phyloP scores from a whole-genome alignment of 2,329 filamentous ascomycete species.

The Aureobasidium melanogenum region DNA sequence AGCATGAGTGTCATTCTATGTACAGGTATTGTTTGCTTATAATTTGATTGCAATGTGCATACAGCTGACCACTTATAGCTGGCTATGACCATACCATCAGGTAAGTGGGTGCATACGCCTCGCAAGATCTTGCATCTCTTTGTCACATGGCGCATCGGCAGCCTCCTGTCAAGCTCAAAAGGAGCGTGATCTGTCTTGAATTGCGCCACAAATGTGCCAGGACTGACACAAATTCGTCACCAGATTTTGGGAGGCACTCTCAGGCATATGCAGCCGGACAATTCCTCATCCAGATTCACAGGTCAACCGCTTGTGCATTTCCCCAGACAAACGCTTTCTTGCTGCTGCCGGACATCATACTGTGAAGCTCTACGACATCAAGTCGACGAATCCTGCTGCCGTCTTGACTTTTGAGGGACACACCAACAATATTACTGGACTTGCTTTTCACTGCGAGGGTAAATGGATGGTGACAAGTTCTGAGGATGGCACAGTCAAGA shows the following conservation, averaged over 20 bases:
- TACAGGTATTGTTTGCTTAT: constrained; percentile 44
- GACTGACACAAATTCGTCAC: not conserved
- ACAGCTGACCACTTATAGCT: constrained; percentile 36
- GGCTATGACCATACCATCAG: constrained; percentile 70
- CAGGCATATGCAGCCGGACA: constrained; percentile 93
- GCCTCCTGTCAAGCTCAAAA: not conserved
- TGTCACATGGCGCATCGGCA: constrained; percentile 1
- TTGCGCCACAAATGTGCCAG: not conserved
- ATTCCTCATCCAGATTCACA: constrained; percentile 98
- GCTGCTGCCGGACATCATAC: constrained; percentile 73
- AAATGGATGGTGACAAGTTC: constrained; percentile 99
- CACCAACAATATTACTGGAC: constrained; percentile 89
- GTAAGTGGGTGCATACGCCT: constrained; percentile 33
- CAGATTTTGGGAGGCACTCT: constrained; percentile 97
- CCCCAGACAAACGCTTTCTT: constrained; percentile 92
- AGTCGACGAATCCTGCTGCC: constrained; percentile 91
- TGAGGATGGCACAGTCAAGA: constrained; percentile 93
- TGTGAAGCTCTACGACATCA: constrained; percentile 97
- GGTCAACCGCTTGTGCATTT: constrained; percentile 96
- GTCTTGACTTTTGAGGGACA: constrained; percentile 93
- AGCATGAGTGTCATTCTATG: constrained; percentile 59
- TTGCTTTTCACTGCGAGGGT: constrained; percentile 95
- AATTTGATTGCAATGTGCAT: constrained; percentile 1
- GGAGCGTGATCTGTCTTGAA: not conserved
- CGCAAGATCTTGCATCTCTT: not conserved